Evolutionary conservation across 108 stramenopile genomes (phyloP), one percentile per base, ranked within the genome.

Genomic region (Conticribra guillardii): DNA sequence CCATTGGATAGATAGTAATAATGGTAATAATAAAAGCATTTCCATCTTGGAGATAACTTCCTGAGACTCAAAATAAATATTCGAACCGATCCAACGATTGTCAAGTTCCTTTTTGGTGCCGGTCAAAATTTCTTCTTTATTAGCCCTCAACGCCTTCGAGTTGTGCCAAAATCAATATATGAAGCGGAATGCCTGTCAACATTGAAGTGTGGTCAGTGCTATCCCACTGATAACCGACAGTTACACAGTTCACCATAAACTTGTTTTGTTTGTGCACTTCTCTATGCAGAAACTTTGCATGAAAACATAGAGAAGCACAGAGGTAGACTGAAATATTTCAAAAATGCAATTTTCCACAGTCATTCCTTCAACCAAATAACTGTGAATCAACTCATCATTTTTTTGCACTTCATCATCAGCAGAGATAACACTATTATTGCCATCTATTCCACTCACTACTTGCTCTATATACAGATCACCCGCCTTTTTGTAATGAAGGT

Each of bases 141-240:
- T 24, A 9, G 4, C 3, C n/a, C 17, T 21, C 21, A 67, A 70
- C 28, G 7, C 15, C 2, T 30, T 60, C 59, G 18, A 70, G 16
- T 24, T 64, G 1, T 26, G 62, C 60, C 18, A 72, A 16, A 26
- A 54, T 15, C 1, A 23, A 53, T 29, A 72, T 22, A 54, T 63
- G 71, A 54, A 61, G 71, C 3, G 71, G 60, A 22, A 72, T 54
- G n/a, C 71, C 71, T 23, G 71, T 64, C n/a, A 64, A 60, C 7
- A 18, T 50, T 15, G 69, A 59, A 22, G 59, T 70, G 44, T 26
- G 19, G 0, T 48, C 19, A 41, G 62, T 72, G 51, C 48, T 50
- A 30, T 58, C 28, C 71, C 71, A 72, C 24, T 60, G 62, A 30
- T 21, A 54, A n/a, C 23, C 33, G 4, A 54, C 50, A 4, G 19